A percentile compares a stretch with the other conserved stretches of the same genome.
Conservation (phyloP, 1,139 yeast genomes). For the Nakaseomyces sp. region DNA sequence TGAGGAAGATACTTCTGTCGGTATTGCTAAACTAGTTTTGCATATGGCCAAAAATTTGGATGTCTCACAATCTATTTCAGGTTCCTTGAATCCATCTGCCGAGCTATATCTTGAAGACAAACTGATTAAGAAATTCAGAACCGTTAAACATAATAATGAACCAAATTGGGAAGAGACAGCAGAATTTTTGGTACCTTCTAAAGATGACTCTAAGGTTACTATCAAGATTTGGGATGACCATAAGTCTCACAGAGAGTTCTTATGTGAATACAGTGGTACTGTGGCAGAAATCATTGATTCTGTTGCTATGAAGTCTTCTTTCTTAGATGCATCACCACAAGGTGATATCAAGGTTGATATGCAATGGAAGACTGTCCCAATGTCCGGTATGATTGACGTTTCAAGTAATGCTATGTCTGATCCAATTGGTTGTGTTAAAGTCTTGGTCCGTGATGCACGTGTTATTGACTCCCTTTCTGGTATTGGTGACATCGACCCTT, state of each 20-base stretch:
- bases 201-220: conserved; percentile 45
- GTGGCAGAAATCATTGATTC: conserved; percentile 49
- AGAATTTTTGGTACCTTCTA: conserved; percentile 54
- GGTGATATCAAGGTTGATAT: conserved; percentile 43
- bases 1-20: conserved; percentile 46
- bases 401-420: conserved; percentile 35
- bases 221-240: conserved; percentile 52
- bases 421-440: conserved; percentile 58
- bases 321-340: conserved; percentile 41
- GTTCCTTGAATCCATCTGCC: conserved; percentile 63
- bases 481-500: conserved; percentile 69
- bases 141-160: conserved; percentile 55
- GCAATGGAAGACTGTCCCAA: conserved; percentile 63
- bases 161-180: conserved; percentile 61
- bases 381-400: conserved; percentile 42
- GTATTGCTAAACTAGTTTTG: conserved; percentile 61
- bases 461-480: conserved; percentile 42
- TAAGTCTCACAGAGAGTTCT: conserved; percentile 35
- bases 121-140: conserved; percentile 47
- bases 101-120: conserved; percentile 52
- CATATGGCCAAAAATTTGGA: conserved; percentile 70
- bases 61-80: conserved; percentile 52
- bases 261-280: conserved; percentile 40
- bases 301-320: conserved; percentile 43
- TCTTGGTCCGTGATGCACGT: conserved; percentile 46